Base-by-base conservation (phyloP, 352 stramenopile species). In the Phytopythium helicoides region DNA sequence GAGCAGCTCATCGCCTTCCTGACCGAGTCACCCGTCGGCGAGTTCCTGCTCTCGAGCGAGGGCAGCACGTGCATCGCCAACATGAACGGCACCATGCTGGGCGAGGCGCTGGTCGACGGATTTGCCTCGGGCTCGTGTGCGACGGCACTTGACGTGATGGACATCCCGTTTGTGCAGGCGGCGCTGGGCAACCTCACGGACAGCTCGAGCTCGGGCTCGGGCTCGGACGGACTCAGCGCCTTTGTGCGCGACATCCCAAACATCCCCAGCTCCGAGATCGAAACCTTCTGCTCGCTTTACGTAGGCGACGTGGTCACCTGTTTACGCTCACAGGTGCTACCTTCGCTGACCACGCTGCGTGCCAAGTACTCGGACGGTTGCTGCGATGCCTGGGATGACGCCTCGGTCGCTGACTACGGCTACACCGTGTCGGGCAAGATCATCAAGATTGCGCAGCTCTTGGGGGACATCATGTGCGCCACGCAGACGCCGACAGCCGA, bases 341-440 rank as follows among this genome's bases (percentile, higher is more conserved):
- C 75, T 22, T 68, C 74, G 18, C 65, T 89, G 23, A 60, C 73
- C 22, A 70, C 73, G 33, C 52, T 88, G 36, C 74, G 72, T 34
- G 54, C 72, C 40, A 74, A 70, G 46, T 67, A 71, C 25, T 55
- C 70, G 14, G 65, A 46, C 54, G 74, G 70, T 55, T 88, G 77
- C 67, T 88, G 77, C 47, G 63, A 73, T 34, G 64, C 55, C 33
- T 88, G 77, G 77, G 62, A 64, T 33, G 54, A 64, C 15, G 59
- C 68, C 9, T 65, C 71, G 12, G 54, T 81, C 34, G 25, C 52
- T 3, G 64, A 74, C 53, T 86, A 68, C 48, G 73, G 75, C 55
- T 89, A 85, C 62, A 69, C 75, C n/a, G 52, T 86, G 56, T 79
- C 75, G 31, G 73, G 71, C 14, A 69, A 85, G 36, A 55, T 86